Conservation (phyloP, 2,329 filamentous ascomycete genomes). For the Alternaria triticimaculans region DNA sequence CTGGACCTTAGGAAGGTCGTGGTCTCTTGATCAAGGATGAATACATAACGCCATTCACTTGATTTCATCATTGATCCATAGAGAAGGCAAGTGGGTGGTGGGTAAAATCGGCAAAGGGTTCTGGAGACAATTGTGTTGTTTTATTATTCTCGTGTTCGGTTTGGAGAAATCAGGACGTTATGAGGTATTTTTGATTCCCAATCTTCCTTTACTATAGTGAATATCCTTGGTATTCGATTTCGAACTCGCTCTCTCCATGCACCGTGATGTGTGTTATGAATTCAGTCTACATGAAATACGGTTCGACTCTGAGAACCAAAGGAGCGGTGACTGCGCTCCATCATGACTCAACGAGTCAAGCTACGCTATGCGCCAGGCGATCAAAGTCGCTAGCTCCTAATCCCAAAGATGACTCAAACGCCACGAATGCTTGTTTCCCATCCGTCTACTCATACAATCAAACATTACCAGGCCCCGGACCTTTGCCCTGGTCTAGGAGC, state of each 20-base stretch:
- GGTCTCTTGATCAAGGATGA: neutral
- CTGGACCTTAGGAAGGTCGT: slow-evolving; percentile 33
- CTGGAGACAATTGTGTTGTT: neutral
- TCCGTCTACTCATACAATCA: slow-evolving; percentile 19
- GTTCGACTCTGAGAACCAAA: neutral
- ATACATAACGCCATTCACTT: neutral
- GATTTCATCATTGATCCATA: neutral
- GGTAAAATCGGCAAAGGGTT: neutral
- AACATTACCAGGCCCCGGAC: slow-evolving; percentile 45
- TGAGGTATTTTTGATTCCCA: slow-evolving; percentile 2
- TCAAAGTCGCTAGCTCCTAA: neutral
- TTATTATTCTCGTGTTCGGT: neutral
- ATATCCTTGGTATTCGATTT: neutral
- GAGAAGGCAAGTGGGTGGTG: neutral
- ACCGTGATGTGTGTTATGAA: neutral
- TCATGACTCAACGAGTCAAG: neutral
- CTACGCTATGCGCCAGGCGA: neutral
- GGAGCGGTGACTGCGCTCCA: neutral
- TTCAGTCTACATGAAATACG: neutral
- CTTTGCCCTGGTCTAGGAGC: slow-evolving; percentile 70
- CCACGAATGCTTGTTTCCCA: neutral
- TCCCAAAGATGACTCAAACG: slow-evolving; percentile 3
- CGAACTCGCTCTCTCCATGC: neutral
- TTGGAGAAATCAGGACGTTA: neutral
- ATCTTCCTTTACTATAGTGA: neutral